Percentiles rank a stretch among this genome's conserved stretches.
These are phyloP conservation scores for Lithocarpus polystachyus DNA, from an alignment of 306 rosid species.

Conservation along the genomic window DNA sequence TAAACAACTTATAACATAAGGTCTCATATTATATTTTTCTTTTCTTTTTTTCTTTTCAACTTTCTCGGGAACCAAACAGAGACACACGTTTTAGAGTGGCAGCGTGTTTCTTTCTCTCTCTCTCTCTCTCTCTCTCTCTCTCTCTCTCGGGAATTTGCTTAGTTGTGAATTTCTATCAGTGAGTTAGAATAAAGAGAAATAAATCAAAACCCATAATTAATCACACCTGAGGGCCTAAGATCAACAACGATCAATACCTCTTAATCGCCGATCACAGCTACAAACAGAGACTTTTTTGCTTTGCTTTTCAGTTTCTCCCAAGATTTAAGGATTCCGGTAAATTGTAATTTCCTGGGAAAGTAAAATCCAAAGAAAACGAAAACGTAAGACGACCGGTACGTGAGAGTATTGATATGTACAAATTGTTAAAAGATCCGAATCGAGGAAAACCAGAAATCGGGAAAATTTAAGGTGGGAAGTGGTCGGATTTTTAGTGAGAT, in stretches of 20 bases:
- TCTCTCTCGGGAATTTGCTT: neutral
- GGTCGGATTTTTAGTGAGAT: neutral
- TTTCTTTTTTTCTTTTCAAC: neutral
- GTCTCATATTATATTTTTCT: neutral
- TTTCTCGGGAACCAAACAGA: neutral
- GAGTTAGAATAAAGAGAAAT: neutral
- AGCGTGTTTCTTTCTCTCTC: neutral
- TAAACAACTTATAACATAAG: neutral
- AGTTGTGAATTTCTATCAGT: neutral
- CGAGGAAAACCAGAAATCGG: neutral
- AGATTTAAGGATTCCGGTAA: neutral
- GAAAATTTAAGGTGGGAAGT: neutral
- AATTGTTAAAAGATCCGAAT: slow-evolving; percentile 18
- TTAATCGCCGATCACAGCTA: slow-evolving; percentile 41
- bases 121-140: neutral
- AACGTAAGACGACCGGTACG: neutral
- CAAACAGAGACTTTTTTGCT: neutral
- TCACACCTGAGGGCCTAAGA: slow-evolving; percentile 26
- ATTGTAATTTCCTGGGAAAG: slow-evolving; percentile 7
- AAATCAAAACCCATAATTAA: slow-evolving; percentile 13
- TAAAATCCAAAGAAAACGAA: neutral
- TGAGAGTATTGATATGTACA: neutral
- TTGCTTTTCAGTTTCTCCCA: neutral
- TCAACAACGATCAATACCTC: slow-evolving; percentile 12
- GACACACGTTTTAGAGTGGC: neutral